Base-by-base conservation (phyloP, 768 basidiomycete species). In the Mycena rosella region DNA sequence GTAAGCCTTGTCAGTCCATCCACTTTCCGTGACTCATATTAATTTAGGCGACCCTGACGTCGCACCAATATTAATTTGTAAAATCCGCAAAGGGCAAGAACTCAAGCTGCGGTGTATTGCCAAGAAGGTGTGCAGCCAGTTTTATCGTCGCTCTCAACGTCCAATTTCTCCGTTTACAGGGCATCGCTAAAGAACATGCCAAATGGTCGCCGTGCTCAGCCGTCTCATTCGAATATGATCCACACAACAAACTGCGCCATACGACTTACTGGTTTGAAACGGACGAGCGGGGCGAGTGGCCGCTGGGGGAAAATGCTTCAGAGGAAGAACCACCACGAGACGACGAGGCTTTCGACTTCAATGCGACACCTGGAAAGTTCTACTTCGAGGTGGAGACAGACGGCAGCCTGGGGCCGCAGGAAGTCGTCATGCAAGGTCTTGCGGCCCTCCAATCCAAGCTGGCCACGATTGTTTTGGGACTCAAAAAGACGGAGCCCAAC, bases 171-270 rank as follows among this genome's bases (percentile, higher is more conserved):
- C 40, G 13, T 55, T 29, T 69, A 22, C 74, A 98, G 97, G 97
- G 97, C 45, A 91, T 98, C 66, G 96, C 97, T 5, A 98, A 98
- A 83, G 96, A 98, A 77, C 98, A 99, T 76, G 96, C 98, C 15
- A 99, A 99, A 81, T 99, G 97, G 95, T 97, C 96, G 0, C 97
- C 98, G 15, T 94, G 96, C 67, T 93, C 96, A 2, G 96, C 98
- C 10, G 91, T 99, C 20, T 89, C 91, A 10, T 99, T 97, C 71
- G 98, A 99, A 81, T 99, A 99, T 70, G 98, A 99, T 79, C 98
- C 98, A 15, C 87, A 98, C 84, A 99, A 99, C 82, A 96, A 96
- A 78, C 85, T 99, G 34, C 89, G 96, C 59, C 98, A 99, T 80
- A 99, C 98, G 4, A 89, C 92, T 3, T 89, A 98, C 78, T 99